Conservation (phyloP, 2,329 filamentous ascomycete genomes). For the Aureobasidium sp. region DNA sequence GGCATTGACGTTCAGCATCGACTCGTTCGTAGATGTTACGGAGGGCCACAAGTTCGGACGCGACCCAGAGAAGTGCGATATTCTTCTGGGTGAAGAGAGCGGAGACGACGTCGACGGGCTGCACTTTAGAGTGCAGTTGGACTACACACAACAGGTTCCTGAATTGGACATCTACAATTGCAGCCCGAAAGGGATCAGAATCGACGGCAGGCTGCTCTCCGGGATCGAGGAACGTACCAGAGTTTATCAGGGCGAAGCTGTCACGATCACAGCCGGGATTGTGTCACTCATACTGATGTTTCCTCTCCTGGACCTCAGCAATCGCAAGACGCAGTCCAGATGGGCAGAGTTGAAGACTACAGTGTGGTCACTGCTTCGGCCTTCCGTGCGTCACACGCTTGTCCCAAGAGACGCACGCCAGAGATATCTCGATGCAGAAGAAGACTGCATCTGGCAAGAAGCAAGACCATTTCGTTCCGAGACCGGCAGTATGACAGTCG, state of each 20-base stretch:
- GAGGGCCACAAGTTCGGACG: slow-evolving; percentile 8
- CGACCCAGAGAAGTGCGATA: neutral
- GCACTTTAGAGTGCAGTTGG: slow-evolving; percentile 8
- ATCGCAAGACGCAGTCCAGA: neutral
- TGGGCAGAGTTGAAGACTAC: slow-evolving; percentile 3
- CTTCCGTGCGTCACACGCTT: neutral
- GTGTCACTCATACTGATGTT: neutral
- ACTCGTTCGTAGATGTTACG: neutral
- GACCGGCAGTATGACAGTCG: slow-evolving; percentile 3
- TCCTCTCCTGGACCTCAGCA: neutral
- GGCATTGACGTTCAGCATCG: neutral
- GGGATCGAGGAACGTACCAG: neutral
- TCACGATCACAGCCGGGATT: neutral
- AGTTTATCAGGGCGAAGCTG: slow-evolving; percentile 1
- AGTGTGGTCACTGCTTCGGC: slow-evolving; percentile 1
- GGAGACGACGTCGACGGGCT: neutral
- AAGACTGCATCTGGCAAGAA: slow-evolving; percentile 10
- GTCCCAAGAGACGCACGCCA: neutral
- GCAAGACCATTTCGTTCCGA: neutral
- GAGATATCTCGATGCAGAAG: slow-evolving; percentile 10
- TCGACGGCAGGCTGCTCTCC: slow-evolving; percentile 1
- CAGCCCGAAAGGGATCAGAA: neutral
- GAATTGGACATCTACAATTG: slow-evolving; percentile 9
- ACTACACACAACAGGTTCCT: neutral
- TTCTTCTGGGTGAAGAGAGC: neutral